Evolutionary conservation across 768 basidiomycete genomes (phyloP).

Genomic region (Auricularia heimuer): DNA sequence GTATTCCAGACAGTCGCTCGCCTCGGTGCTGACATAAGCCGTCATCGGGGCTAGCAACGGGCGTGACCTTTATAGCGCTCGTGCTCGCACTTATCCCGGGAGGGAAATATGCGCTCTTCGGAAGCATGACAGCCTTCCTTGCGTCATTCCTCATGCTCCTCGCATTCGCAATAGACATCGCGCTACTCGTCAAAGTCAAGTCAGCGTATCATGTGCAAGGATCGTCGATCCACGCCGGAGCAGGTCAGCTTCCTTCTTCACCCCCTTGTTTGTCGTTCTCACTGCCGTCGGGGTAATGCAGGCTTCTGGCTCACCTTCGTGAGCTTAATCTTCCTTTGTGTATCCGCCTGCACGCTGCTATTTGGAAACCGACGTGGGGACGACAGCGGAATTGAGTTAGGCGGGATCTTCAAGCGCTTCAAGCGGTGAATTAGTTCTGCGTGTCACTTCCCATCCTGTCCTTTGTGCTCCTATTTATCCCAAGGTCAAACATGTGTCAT

Average conservation of each 20-base stretch:
- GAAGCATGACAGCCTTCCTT: conserved; percentile 41
- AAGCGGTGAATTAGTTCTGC: neutral
- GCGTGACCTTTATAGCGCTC: conserved; percentile 53
- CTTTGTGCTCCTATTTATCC: neutral
- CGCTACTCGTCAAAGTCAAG: conserved; percentile 48
- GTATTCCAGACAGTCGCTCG: too few relatives aligned
- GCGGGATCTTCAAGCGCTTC: neutral
- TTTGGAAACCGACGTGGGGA: conserved; percentile 44
- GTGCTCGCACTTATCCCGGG: conserved; percentile 30
- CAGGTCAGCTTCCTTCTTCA: conserved; percentile 36
- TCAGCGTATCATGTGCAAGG: conserved; percentile 39
- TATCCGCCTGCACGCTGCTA: conserved; percentile 62
- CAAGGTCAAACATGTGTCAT: too few relatives aligned
- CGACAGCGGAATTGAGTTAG: neutral
- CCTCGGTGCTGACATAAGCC: too few relatives aligned
- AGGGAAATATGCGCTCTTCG: neutral
- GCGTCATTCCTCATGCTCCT: conserved; percentile 59
- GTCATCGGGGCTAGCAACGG: conserved; percentile 26
- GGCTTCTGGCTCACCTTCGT: conserved; percentile 73
- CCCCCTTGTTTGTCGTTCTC: neutral
- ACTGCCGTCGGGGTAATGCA: conserved; percentile 14
- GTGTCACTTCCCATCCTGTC: neutral
- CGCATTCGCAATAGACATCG: conserved; percentile 69
- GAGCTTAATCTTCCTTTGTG: conserved; percentile 49
- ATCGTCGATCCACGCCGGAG: conserved; percentile 43